phyloP scores from a whole-genome alignment of 2,329 filamentous ascomycete genomes.

The Penicillium hesseltinei region DNA sequence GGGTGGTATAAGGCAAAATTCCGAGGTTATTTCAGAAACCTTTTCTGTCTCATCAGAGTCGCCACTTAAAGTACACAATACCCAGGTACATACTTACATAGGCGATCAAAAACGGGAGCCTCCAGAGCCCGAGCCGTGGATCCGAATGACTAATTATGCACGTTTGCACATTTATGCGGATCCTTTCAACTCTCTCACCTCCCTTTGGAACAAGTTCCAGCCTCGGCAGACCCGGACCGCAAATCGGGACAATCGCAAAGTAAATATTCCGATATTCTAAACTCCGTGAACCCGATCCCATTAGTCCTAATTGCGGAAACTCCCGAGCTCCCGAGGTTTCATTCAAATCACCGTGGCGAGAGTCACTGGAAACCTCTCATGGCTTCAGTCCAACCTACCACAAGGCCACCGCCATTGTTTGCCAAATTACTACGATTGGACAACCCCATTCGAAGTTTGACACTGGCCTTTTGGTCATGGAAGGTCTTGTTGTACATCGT shows the following conservation, averaged over 20 bases:
- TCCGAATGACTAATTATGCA: slow-evolving; percentile 14
- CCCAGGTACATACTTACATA: too few relatives aligned
- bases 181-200: not conserved
- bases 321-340: not conserved
- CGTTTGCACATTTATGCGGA: not conserved
- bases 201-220: not conserved
- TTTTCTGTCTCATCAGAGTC: not conserved
- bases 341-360: not conserved
- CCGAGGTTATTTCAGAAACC: not conserved
- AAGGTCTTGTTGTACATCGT: slow-evolving; percentile 54
- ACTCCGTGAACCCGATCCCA: not conserved
- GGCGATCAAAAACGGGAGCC: not conserved
- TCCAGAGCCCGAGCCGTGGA: not conserved
- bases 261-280: not conserved
- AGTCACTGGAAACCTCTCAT: slow-evolving; percentile 1
- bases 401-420: slow-evolving; percentile 10
- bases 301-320: slow-evolving; percentile 1
- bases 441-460: slow-evolving; percentile 36
- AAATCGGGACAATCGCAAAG: not conserved
- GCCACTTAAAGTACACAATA: not conserved
- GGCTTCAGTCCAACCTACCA: slow-evolving; percentile 13
- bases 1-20: not conserved
- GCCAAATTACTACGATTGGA: slow-evolving; percentile 25
- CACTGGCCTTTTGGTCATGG: slow-evolving; percentile 52
- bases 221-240: not conserved